These are phyloP conservation scores for Cladosporium colombiae DNA, from an alignment of 2,329 filamentous ascomycete species.

Conservation along the genomic window DNA sequence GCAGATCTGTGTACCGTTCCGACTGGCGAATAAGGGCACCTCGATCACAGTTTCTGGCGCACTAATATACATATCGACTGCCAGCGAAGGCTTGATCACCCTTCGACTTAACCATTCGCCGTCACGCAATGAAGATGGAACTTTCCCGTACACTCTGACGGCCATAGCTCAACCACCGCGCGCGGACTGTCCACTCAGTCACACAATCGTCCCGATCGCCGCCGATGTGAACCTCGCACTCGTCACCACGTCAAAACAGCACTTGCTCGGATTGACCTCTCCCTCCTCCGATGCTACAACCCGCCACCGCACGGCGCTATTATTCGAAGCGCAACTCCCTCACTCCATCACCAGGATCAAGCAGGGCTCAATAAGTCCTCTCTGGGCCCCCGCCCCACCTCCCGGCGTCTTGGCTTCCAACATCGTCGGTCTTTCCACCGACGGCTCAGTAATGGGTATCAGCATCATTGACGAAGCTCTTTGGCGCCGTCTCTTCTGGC, in stretches of 20 bases:
- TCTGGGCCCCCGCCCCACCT: conserved; percentile 39
- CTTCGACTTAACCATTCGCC: conserved; percentile 42
- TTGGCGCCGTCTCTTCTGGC: conserved; percentile 69
- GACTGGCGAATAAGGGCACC: conserved; percentile 43
- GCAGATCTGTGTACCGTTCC: conserved; percentile 35
- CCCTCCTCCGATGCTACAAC: neutral
- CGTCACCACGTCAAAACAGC: conserved; percentile 28
- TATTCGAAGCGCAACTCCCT: conserved; percentile 47
- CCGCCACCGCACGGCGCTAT: conserved; percentile 9
- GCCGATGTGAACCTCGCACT: conserved; percentile 22
- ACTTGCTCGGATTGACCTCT: conserved; percentile 32
- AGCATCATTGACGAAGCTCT: conserved; percentile 62
- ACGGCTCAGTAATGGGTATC: conserved; percentile 59
- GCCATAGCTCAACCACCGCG: conserved; percentile 31
- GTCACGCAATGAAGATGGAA: conserved; percentile 38
- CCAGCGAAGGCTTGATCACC: conserved; percentile 54
- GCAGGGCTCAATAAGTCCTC: conserved; percentile 46
- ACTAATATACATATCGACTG: conserved; percentile 57
- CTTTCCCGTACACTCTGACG: conserved; percentile 31
- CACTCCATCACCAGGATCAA: conserved; percentile 52
- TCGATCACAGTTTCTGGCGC: conserved; percentile 50
- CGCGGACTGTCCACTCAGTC: conserved; percentile 28
- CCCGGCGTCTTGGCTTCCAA: conserved; percentile 47
- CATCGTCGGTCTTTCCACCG: conserved; percentile 52
- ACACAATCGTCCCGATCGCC: conserved; percentile 24